Evolutionary conservation across 257 asterid species (phyloP), one percentile per base, ranked within the genome.

Genomic region (Solanum okadae): DNA sequence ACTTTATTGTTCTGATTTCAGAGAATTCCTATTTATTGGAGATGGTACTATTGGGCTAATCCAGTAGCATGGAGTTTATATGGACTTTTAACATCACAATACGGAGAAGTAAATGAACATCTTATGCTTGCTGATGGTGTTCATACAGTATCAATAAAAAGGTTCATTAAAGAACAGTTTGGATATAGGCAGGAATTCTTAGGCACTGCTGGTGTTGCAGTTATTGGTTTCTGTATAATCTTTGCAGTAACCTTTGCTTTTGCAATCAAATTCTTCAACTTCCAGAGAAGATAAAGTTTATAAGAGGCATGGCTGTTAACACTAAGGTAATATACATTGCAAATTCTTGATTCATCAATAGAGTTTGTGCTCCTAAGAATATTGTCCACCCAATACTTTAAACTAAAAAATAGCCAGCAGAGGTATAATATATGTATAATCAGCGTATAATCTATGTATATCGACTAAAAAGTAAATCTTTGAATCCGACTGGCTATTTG

Each of bases 1-100:
- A 34, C 78, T 12, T 40, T 38, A 10, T 56, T 56, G 35, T 27
- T 61, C 68, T 76, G 37, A 20, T 42, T 88, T 27, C 91, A 96
- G 99, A 95, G 98, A 90, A 96, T 96, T 27, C 99, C 98, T 0
- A 86, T 96, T 70, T 96, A 98, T 98, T 96, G 99, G 99, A 94
- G 96, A 92, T 96, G 99, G 99, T 96, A 95, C 71, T 96, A 94
- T 89, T 96, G 98, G 98, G 98, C 96, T 8, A 93, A 93, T 83
- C 98, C 99, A 2, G 91, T 94, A 22, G 98, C 98, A 0, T 96
- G 98, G 98, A 95, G 96, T 59, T 86, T 96, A 70, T 95, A 96
- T 27, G 99, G 99, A 5, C 96, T 96, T 65, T 87, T 96, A 33
- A 93, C 98, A 10, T 94, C 98, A 31, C 99, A 95, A 68, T 95